Evolutionary conservation across 495 filamentous ascomycete species (phyloP).

Genomic region (Tuber aestivum): DNA sequence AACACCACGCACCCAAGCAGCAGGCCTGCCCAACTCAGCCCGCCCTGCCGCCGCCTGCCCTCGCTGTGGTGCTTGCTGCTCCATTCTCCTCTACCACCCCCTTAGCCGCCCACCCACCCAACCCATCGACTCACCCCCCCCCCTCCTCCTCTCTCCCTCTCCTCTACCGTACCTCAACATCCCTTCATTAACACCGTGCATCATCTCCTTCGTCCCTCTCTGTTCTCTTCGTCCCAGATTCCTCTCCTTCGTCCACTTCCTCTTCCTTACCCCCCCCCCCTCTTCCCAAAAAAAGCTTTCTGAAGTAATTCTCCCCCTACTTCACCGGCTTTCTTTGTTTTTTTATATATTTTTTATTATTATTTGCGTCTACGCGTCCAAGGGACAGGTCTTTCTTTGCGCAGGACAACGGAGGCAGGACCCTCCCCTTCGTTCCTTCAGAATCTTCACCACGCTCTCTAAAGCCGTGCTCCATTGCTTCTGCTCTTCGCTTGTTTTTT

Average conservation of each 20-base stretch:
- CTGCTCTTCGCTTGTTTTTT: neutral
- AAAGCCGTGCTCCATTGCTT: neutral
- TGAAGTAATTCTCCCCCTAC: slow-evolving; percentile 40
- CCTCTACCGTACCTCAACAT: slow-evolving; percentile 30
- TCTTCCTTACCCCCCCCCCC: slow-evolving; percentile 36
- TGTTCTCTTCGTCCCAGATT: slow-evolving; percentile 34
- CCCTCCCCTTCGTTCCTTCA: slow-evolving; percentile 44
- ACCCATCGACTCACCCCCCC: slow-evolving; percentile 27
- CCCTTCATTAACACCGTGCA: slow-evolving; percentile 43
- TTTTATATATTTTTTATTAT: slow-evolving; percentile 43
- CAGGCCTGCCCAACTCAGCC: slow-evolving; percentile 38
- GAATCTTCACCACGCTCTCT: slow-evolving; percentile 39
- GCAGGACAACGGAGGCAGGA: slow-evolving; percentile 44
- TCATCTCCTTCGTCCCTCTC: slow-evolving; percentile 41
- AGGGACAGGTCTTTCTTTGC: slow-evolving; percentile 44
- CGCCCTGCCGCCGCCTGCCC: slow-evolving; percentile 26
- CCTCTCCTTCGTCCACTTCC: slow-evolving; percentile 33
- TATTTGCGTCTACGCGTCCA: slow-evolving; percentile 42
- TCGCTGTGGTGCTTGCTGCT: slow-evolving; percentile 33
- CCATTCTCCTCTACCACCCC: slow-evolving; percentile 25
- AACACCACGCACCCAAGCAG: slow-evolving; percentile 29
- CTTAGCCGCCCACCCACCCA: slow-evolving; percentile 40
- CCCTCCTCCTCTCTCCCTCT: slow-evolving; percentile 12
- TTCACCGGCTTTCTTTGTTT: slow-evolving; percentile 44
- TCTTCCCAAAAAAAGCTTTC: slow-evolving; percentile 40